Percentiles rank a stretch among this genome's conserved stretches.
Conservation (phyloP, 768 basidiomycete genomes). For the Royoungia palumana region DNA sequence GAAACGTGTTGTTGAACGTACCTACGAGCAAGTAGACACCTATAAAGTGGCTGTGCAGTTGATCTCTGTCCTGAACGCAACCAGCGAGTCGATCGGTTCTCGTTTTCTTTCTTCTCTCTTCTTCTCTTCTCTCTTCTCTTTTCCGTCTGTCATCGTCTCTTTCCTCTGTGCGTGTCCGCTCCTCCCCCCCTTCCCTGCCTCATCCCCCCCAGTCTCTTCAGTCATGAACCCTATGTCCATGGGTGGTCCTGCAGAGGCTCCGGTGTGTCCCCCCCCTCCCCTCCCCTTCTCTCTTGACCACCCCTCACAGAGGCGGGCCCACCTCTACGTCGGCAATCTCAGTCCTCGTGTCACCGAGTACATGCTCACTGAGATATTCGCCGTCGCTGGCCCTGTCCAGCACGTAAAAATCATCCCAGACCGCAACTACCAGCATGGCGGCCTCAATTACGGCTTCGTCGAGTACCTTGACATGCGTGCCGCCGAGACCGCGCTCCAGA, state of each 20-base stretch:
- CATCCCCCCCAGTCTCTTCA: conserved; percentile 34
- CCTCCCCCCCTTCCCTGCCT: conserved; percentile 5
- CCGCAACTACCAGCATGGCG: conserved; percentile 98
- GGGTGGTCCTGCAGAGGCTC: conserved; percentile 68
- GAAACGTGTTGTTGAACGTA: conserved; percentile 81
- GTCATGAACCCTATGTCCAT: conserved; percentile 75
- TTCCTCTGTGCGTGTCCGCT: conserved; percentile 27
- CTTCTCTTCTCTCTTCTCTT: conserved; percentile 32
- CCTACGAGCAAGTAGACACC: conserved; percentile 46
- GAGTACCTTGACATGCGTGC: conserved; percentile 99
- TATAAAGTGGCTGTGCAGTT: conserved; percentile 27
- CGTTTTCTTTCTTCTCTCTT: conserved; percentile 36
- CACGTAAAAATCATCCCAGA: conserved; percentile 99
- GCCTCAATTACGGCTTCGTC: conserved; percentile 99
- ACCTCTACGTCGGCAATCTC: conserved; percentile 98
- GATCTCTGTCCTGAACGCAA: conserved; percentile 20
- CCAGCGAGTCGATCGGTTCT: conserved; percentile 23
- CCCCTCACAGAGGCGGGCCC: conserved; percentile 72
- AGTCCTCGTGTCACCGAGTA: conserved; percentile 98
- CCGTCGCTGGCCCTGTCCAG: conserved; percentile 94
- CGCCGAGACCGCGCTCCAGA: conserved; percentile 97
- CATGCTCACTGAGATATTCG: conserved; percentile 98
- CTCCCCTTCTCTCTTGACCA: background rate
- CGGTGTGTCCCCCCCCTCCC: conserved; percentile 45
- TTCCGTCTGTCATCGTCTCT: conserved; percentile 41